Conservation (phyloP, 331 rosid genomes). For the Pyracantha coccinea region DNA sequence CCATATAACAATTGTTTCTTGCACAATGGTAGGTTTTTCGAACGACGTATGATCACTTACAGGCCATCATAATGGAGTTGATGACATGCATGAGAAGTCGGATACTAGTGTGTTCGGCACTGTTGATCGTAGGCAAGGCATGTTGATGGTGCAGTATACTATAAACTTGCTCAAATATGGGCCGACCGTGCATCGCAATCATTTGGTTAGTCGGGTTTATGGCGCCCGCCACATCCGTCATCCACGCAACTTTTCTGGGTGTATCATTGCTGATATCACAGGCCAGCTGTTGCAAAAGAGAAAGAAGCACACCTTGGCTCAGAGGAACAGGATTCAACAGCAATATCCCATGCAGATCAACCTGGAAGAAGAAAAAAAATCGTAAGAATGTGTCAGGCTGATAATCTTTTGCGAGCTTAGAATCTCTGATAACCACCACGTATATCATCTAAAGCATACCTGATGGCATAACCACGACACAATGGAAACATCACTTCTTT, state of each 20-base stretch:
- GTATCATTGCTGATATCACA: constrained; percentile 69
- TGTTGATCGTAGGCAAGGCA: constrained; percentile 36
- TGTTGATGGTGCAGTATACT: constrained; percentile 91
- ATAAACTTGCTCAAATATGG: constrained; percentile 88
- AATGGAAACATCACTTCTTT: constrained; percentile 82
- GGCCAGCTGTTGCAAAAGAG: constrained; percentile 91
- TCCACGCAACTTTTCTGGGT: constrained; percentile 64
- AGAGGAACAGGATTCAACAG: constrained; percentile 64
- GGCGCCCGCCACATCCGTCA: constrained; percentile 72
- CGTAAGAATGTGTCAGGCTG: not conserved
- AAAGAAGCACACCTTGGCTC: constrained; percentile 93
- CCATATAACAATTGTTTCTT: not conserved
- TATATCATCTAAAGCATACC: constrained; percentile 32
- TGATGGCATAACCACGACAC: constrained; percentile 96
- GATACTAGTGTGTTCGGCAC: constrained; percentile 47
- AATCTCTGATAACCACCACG: not conserved
- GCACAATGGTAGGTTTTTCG: constrained; percentile 13
- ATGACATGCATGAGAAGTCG: constrained; percentile 85
- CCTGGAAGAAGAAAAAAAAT: constrained; percentile 31
- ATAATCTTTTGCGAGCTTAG: not conserved
- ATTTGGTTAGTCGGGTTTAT: constrained; percentile 53
- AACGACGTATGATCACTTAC: constrained; percentile 44
- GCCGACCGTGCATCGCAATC: constrained; percentile 68
- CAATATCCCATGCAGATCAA: constrained; percentile 63
- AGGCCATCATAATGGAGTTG: constrained; percentile 80